Conservation (phyloP, 2,329 filamentous ascomycete genomes). For the Claviceps sp. region DNA sequence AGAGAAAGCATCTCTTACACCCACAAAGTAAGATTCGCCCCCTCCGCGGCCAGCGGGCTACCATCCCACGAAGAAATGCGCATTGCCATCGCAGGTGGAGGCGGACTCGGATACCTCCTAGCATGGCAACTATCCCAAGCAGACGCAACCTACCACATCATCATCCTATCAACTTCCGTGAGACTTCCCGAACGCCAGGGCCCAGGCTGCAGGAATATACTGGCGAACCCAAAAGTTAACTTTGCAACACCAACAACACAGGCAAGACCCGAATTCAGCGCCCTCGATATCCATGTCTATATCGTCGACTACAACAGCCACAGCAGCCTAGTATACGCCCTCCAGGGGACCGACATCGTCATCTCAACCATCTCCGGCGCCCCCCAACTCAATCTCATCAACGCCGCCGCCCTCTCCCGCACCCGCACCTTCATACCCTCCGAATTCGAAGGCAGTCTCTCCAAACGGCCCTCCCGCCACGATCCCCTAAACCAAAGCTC, state of each 20-base stretch:
- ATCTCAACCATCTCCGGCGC: constrained; percentile 59
- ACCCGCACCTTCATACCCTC: constrained; percentile 61
- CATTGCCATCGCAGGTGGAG: constrained; percentile 34
- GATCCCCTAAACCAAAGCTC: constrained; percentile 51
- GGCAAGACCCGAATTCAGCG: constrained; percentile 39
- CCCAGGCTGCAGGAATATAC: not conserved
- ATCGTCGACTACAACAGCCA: constrained; percentile 53
- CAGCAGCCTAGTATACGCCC: constrained; percentile 45
- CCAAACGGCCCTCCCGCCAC: constrained; percentile 32
- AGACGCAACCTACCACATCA: constrained; percentile 48
- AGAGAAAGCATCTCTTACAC: constrained; percentile 6
- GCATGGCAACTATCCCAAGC: constrained; percentile 42
- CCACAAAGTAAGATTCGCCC: constrained; percentile 4
- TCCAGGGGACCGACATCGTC: constrained; percentile 61
- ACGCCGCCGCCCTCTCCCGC: constrained; percentile 49
- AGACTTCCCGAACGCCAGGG: constrained; percentile 6
- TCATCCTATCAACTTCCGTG: constrained; percentile 50
- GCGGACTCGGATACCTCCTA: constrained; percentile 31
- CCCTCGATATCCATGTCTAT: constrained; percentile 50
- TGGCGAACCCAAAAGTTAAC: constrained; percentile 10
- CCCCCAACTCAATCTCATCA: constrained; percentile 57
- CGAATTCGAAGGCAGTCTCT: constrained; percentile 57
- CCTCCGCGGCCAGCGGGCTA: constrained; percentile 7
- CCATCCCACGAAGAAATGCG: constrained; percentile 27
- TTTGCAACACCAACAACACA: constrained; percentile 13